phyloP scores from a whole-genome alignment of 306 rosid genomes.

The Gynostemma pentaphyllum region DNA sequence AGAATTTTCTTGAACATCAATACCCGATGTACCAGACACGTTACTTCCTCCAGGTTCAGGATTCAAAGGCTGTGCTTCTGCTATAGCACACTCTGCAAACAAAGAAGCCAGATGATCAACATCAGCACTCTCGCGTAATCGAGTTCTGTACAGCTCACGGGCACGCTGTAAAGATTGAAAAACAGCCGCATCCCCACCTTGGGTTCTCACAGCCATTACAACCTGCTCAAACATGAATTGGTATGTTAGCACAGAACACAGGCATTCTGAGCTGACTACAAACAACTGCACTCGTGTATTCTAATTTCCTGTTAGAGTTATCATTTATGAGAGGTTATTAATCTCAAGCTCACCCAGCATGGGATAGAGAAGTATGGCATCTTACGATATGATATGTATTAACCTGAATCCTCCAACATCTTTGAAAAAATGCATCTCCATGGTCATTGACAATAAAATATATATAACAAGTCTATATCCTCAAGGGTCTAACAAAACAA shows the following conservation, averaged over 20 bases:
- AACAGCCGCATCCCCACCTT: conserved; percentile 89
- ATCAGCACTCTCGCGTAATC: conserved; percentile 55
- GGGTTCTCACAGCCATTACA: conserved; percentile 52
- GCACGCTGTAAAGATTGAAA: conserved; percentile 71
- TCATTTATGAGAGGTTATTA: not conserved
- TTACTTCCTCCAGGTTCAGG: conserved; percentile 22
- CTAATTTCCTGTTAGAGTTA: not conserved
- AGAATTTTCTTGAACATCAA: conserved; percentile 42
- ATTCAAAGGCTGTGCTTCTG: conserved; percentile 57
- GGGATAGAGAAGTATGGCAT: not conserved
- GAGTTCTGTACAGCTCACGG: conserved; percentile 56
- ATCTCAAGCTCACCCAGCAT: not conserved
- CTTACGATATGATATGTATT: too few species aligned
- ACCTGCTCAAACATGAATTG: conserved; percentile 36
- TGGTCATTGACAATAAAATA: too few species aligned
- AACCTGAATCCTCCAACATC: too few species aligned
- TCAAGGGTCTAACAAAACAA: too few species aligned
- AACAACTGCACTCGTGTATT: not conserved
- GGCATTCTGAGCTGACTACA: conserved; percentile 4
- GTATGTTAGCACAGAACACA: not conserved
- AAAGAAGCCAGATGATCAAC: conserved; percentile 80
- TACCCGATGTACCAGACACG: conserved; percentile 12
- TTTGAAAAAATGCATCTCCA: too few species aligned
- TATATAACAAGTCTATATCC: too few species aligned
- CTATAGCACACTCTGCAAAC: conserved; percentile 96